These are phyloP conservation scores for Diaporthe longicolla DNA, from an alignment of 2,329 filamentous ascomycete species.

Conservation along the genomic window DNA sequence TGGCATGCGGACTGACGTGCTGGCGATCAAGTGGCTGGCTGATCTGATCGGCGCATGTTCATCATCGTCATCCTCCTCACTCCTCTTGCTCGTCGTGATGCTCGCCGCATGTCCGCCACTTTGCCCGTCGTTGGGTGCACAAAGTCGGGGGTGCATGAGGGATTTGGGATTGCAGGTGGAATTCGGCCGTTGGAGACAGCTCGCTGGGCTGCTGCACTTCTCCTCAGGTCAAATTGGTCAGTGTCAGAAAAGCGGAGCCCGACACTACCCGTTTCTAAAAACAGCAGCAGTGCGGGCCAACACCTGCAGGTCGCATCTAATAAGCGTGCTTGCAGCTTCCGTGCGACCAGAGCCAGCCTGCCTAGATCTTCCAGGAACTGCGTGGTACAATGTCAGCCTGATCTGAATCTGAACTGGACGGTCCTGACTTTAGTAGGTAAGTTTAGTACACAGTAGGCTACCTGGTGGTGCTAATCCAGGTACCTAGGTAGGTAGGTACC, in stretches of 20 bases:
- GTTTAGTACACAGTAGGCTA: background rate
- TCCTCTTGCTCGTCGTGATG: background rate
- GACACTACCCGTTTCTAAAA: constrained; percentile 27
- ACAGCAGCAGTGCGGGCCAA: constrained; percentile 20
- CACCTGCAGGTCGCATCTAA: constrained; percentile 24
- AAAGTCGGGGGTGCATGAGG: constrained; percentile 1
- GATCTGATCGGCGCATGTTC: constrained; percentile 24
- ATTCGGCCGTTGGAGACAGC: constrained; percentile 28
- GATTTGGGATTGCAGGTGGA: constrained; percentile 32
- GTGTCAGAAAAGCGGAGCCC: constrained; percentile 35
- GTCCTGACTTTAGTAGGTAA: background rate
- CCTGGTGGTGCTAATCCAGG: too few species aligned
- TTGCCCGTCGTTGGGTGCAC: constrained; percentile 11
- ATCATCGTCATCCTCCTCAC: constrained; percentile 10
- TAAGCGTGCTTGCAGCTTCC: constrained; percentile 24
- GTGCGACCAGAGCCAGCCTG: constrained; percentile 9
- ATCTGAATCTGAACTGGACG: background rate
- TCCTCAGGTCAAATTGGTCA: constrained; percentile 33
- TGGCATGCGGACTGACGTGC: constrained; percentile 22
- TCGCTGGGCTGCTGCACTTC: constrained; percentile 18
- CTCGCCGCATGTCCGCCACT: background rate
- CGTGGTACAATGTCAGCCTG: constrained; percentile 22
- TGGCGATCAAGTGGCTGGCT: constrained; percentile 20
- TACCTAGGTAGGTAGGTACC: too few species aligned
- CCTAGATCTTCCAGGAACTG: background rate